phyloP scores from a whole-genome alignment of 352 stramenopile species.

The Globisporangium orthogonon region DNA sequence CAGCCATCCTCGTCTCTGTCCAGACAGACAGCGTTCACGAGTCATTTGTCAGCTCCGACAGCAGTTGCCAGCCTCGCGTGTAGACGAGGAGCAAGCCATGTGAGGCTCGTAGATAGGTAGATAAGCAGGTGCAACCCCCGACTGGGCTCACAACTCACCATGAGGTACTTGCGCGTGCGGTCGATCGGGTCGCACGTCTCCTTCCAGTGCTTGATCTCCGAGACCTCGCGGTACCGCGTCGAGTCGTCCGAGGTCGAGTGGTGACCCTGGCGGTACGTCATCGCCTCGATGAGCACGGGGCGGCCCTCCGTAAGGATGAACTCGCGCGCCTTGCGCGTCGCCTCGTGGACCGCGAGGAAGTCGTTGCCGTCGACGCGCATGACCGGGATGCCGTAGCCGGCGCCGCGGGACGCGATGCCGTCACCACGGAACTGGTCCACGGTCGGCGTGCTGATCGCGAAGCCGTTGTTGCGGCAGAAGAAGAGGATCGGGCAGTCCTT shows the following conservation, averaged over 20 bases:
- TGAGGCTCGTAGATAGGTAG: no score
- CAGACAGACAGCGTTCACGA: not conserved
- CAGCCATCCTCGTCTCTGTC: slow-evolving; percentile 78
- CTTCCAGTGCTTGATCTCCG: slow-evolving; percentile 92
- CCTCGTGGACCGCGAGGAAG: slow-evolving; percentile 93
- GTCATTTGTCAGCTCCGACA: slow-evolving; percentile 3
- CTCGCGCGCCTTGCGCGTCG: slow-evolving; percentile 84
- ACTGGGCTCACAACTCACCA: slow-evolving; percentile 27
- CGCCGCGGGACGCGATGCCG: slow-evolving; percentile 92
- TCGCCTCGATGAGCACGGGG: slow-evolving; percentile 96
- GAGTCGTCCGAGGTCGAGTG: slow-evolving; percentile 98
- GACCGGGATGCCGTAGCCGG: slow-evolving; percentile 94
- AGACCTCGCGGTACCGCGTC: slow-evolving; percentile 90
- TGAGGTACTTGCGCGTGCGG: slow-evolving; percentile 89
- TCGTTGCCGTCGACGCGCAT: slow-evolving; percentile 98
- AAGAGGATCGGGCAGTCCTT: slow-evolving; percentile 96
- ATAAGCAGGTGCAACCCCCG: not conserved
- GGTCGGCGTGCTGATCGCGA: slow-evolving; percentile 95
- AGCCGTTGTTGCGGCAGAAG: slow-evolving; percentile 98
- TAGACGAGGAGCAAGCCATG: not conserved
- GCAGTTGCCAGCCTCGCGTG: not conserved
- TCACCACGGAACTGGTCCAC: slow-evolving; percentile 96
- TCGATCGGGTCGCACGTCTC: slow-evolving; percentile 88
- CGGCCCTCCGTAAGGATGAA: slow-evolving; percentile 87
- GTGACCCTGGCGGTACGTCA: slow-evolving; percentile 98